Base-by-base conservation (phyloP, 2,329 filamentous ascomycete species). In the Arthrobotrys entomopaga region DNA sequence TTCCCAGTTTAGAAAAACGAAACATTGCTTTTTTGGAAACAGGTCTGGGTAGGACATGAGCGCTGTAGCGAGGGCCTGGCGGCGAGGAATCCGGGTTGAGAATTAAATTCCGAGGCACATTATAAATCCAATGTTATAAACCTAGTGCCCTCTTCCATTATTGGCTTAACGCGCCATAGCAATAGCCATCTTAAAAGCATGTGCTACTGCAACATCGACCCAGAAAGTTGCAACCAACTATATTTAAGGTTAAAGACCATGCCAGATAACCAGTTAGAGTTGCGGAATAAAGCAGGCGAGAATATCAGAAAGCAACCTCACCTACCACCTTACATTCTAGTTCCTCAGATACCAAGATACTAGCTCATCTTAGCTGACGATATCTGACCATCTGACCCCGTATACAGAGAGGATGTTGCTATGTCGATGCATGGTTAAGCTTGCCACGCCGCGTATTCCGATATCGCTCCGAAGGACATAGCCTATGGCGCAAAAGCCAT, bases 331-430 rank as follows among this genome's bases (percentile, higher is more conserved):
- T 74, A 20, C 63, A 34, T 13, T 63, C 57, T 74, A 67, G 63
- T 50, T 58, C 26, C 19, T 48, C 13, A 50, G 22, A 42, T 42
- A 43, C 58, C 42, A 34, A 46, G 6, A 46, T 15, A 19, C 42
- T 19, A 46, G 13, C 20, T 59, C 57, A 40, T 67, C 63, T 67
- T 73, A 53, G 70, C 63, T 74, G 70, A 58, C 46, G 57, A 63
- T 65, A 74, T 66, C 20, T 59, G 57, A 53, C 63, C 70, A 74
- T 74, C 63, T 74, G 70, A 74, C 70, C 54, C 63, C 43, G 66
- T 64, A 71, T 50, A 43, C 16, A 59, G 22, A 54, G 42, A 20
- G 43, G 22, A 42, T 54, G 40, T n/a, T 66, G 22, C 34, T 67
- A 53, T 46, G 42, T 19, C 16, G 42, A 19, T 38, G n/a, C 49